Evolutionary conservation across 2,329 filamentous ascomycete genomes (phyloP).

Genomic region (Parastagonospora avenae): DNA sequence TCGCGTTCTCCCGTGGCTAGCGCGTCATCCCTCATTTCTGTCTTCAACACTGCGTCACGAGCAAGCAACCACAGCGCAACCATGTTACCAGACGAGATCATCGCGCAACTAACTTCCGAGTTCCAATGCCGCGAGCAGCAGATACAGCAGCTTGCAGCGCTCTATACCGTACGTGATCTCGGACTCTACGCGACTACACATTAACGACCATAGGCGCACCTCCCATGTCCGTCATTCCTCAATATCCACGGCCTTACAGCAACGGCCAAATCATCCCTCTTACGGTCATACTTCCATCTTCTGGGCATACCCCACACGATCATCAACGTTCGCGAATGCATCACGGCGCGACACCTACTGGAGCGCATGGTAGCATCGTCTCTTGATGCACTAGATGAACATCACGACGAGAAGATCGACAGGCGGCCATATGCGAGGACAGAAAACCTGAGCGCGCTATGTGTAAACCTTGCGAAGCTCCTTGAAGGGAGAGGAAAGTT

Average conservation of each 20-base stretch:
- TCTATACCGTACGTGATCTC: slow-evolving; percentile 49
- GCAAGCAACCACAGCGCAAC: not conserved
- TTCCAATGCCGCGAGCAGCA: slow-evolving; percentile 55
- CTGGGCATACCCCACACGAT: slow-evolving; percentile 62
- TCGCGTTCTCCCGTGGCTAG: slow-evolving; percentile 24
- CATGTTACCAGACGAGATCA: slow-evolving; percentile 47
- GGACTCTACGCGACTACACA: not conserved
- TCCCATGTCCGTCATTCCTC: slow-evolving; percentile 74
- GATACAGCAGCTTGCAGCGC: slow-evolving; percentile 51
- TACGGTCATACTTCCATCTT: slow-evolving; percentile 63
- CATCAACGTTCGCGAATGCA: slow-evolving; percentile 74
- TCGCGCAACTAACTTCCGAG: slow-evolving; percentile 41
- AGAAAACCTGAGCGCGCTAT: slow-evolving; percentile 79
- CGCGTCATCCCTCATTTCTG: slow-evolving; percentile 5
- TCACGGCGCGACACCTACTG: slow-evolving; percentile 77
- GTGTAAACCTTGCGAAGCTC: slow-evolving; percentile 71
- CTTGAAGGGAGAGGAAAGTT: slow-evolving; percentile 66
- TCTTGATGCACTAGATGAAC: slow-evolving; percentile 43
- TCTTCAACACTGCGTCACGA: slow-evolving; percentile 2
- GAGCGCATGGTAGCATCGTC: slow-evolving; percentile 69
- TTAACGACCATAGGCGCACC: slow-evolving; percentile 57
- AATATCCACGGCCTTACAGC: slow-evolving; percentile 84
- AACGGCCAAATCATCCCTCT: slow-evolving; percentile 81
- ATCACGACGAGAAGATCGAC: slow-evolving; percentile 48
- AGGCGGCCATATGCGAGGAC: slow-evolving; percentile 65